Evolutionary conservation across 2,329 filamentous ascomycete genomes (phyloP).

Genomic region (Calonectria naviculata): DNA sequence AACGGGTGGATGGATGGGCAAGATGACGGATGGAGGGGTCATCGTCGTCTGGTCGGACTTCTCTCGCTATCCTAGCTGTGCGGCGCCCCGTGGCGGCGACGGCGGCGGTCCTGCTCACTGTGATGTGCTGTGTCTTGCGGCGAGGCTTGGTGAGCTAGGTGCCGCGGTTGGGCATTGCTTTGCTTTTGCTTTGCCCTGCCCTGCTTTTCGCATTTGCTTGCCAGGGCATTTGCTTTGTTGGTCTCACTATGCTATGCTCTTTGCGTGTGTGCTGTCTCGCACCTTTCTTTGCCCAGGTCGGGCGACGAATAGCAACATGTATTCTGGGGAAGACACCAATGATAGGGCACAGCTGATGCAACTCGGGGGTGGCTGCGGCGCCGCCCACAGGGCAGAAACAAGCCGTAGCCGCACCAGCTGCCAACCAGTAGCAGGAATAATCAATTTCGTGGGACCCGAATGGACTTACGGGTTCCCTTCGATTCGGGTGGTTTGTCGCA

Average conservation of each 20-base stretch:
- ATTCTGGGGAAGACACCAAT: background rate
- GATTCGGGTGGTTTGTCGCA: background rate
- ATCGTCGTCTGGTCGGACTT: conserved; percentile 21
- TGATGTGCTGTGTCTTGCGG: conserved; percentile 5
- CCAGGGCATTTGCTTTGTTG: conserved; percentile 3
- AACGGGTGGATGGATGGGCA: conserved; percentile 28
- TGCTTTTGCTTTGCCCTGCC: background rate
- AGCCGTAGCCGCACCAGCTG: background rate
- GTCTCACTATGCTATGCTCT: conserved; percentile 6
- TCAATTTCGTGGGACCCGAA: conserved; percentile 7
- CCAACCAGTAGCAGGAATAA: background rate
- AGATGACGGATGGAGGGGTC: conserved; percentile 7
- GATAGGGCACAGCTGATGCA: background rate
- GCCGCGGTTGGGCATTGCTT: background rate
- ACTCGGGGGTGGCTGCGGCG: conserved; percentile 9
- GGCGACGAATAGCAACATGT: background rate
- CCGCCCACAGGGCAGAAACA: conserved; percentile 4
- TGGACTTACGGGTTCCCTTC: conserved; percentile 6
- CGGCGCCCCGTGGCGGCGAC: conserved; percentile 7
- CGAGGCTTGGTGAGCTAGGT: background rate
- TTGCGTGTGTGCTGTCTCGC: conserved; percentile 1
- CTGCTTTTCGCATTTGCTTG: conserved; percentile 1
- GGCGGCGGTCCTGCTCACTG: background rate
- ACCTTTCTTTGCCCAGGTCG: background rate
- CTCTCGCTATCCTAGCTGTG: conserved; percentile 19